A percentile compares a stretch with the other conserved stretches of the same genome.
These are phyloP conservation scores for Lentithecium fluviatile DNA, from an alignment of 495 filamentous ascomycete species.

Conservation along the genomic window DNA sequence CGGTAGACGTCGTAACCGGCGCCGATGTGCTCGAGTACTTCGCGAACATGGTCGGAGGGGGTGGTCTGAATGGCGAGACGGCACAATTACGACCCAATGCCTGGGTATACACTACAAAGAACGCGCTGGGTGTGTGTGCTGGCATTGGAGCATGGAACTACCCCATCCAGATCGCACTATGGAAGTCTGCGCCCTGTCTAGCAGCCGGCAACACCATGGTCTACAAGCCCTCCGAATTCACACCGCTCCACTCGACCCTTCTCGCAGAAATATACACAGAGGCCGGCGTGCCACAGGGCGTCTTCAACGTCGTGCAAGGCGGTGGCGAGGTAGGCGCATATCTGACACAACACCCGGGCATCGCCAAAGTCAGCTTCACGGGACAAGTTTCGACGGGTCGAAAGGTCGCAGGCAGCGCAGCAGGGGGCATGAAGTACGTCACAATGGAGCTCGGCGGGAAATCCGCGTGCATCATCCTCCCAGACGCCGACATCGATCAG, in stretches of 20 bases:
- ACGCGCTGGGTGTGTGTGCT: constrained; percentile 43
- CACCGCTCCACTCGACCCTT: constrained; percentile 67
- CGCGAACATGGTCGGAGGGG: constrained; percentile 30
- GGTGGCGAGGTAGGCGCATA: constrained; percentile 68
- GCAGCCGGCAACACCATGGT: constrained; percentile 85
- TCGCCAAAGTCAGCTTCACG: constrained; percentile 80
- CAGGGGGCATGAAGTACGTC: constrained; percentile 77
- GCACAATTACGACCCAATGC: constrained; percentile 38
- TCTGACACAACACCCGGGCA: constrained; percentile 62
- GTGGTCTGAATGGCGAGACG: constrained; percentile 39
- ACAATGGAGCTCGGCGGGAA: constrained; percentile 86
- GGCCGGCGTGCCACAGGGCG: constrained; percentile 72
- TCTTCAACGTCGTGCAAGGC: constrained; percentile 80
- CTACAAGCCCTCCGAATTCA: constrained; percentile 81
- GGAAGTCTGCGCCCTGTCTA: constrained; percentile 80
- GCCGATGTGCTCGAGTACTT: constrained; percentile 38
- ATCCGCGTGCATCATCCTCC: constrained; percentile 68
- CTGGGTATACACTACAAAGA: constrained; percentile 38
- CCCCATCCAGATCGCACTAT: constrained; percentile 81
- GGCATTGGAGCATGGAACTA: constrained; percentile 57
- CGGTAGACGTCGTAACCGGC: constrained; percentile 61
- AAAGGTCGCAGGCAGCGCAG: constrained; percentile 69
- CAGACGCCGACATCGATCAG: constrained; percentile 68
- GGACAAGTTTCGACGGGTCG: constrained; percentile 76
- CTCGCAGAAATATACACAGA: constrained; percentile 69